Base-by-base conservation (phyloP, 1,284 basidiomycete species). In the Phellinidium pouzarii region DNA sequence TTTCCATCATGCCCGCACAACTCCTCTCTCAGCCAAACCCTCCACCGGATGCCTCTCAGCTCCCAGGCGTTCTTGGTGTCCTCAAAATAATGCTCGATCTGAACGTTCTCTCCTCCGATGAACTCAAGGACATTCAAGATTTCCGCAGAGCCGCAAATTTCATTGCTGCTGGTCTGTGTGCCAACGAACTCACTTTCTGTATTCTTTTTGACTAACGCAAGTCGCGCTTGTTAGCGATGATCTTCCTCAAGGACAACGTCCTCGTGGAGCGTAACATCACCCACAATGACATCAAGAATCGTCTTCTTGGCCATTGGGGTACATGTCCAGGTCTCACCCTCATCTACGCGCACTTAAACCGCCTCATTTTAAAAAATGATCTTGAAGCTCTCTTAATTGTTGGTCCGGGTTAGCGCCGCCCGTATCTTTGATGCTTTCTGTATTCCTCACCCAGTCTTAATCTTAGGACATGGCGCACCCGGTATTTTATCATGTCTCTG, bases 321-420 rank as follows among this genome's bases (percentile, higher is more conserved):
- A 87, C 85, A 3, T 87, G 84, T 59, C 85, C 87, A 0, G 91
- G 90, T 23, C 78, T 93, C 22, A 68, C 77, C 59, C 77, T 93
- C 60, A 76, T 85, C 19, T 93, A 93, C 65, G 82, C 87, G 0
- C 91, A 94, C 64, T 69, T 87, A 37, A 91, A 88, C 64, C 75
- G 82, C 43, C 73, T 93, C 58, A 83, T 94, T 60, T 71, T 72
- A 48, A 84, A 80, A 59, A 76, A 77, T 4, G 71, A 71, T 48
- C 62, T 79, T 2, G 77, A 83, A 61, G 72, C 78, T 8, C 72
- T 92, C 45, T 87, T 84, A 56, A 80, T 92, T 53, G 84, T 84
- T 19, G 82, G 87, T 31, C 87, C 84, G 48, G 81, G 78, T 75
- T 55, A 22, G 64, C 19, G 22, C 46, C 36, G 50, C 46, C 7